Conservation (phyloP, 345 rosid species). For the Populus davidiana region DNA sequence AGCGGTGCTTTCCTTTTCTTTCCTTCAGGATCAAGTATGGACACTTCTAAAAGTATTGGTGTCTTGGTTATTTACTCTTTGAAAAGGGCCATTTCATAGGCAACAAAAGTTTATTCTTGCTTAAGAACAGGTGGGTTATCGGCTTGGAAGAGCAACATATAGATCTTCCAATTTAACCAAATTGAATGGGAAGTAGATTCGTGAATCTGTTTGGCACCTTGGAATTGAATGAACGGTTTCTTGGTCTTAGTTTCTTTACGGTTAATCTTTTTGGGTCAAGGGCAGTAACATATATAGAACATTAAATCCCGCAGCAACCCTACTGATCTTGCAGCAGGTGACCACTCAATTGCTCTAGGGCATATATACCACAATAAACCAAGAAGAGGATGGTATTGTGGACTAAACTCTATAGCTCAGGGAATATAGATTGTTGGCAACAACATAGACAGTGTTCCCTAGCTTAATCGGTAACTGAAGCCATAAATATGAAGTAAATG, state of each 20-base stretch:
- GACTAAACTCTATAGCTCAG: not conserved
- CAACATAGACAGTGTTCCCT: not conserved
- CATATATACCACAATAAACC: not conserved
- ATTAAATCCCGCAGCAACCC: not conserved
- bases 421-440: not conserved
- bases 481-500: not conserved
- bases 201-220: not conserved
- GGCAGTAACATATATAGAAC: not conserved
- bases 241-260: not conserved
- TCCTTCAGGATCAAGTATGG: not conserved
- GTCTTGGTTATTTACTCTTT: not conserved
- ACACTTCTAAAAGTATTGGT: not conserved
- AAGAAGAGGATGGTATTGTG: not conserved
- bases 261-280: not conserved
- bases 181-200: not conserved
- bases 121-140: not conserved
- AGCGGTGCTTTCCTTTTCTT: slow-evolving; percentile 1
- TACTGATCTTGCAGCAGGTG: not conserved
- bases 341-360: not conserved
- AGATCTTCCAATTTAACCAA: not conserved
- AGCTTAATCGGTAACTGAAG: not conserved
- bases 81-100: not conserved
- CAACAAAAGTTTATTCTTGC: not conserved
- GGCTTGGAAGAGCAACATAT: not conserved
- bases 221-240: not conserved